A percentile compares a stretch with the other conserved stretches of the same genome.
Evolutionary conservation across 495 filamentous ascomycete species (phyloP).

Genomic region (Xylaria venustula): DNA sequence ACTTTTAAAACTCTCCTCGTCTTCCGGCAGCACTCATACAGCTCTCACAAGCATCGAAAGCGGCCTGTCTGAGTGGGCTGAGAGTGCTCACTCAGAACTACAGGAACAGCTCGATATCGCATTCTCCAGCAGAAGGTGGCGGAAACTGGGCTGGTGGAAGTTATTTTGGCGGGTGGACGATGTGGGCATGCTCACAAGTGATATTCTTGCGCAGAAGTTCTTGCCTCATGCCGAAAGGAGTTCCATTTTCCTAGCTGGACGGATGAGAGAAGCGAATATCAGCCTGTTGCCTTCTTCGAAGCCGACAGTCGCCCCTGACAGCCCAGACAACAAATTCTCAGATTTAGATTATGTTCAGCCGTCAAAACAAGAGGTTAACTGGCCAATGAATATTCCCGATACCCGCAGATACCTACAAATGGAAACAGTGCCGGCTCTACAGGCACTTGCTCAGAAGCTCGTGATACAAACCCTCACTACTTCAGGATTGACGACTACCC

Average conservation of each 20-base stretch:
- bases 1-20: slow-evolving; percentile 27
- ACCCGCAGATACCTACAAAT: slow-evolving; percentile 60
- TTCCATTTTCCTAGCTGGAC: slow-evolving; percentile 77
- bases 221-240: slow-evolving; percentile 71
- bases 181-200: slow-evolving; percentile 73
- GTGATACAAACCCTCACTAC: slow-evolving; percentile 72
- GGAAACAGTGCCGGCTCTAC: slow-evolving; percentile 69
- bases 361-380: slow-evolving; percentile 21
- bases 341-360: not conserved
- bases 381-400: slow-evolving; percentile 52
- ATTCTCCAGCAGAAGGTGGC: slow-evolving; percentile 69
- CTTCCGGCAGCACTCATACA: slow-evolving; percentile 36
- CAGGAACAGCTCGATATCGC: slow-evolving; percentile 71
- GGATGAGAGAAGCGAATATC: slow-evolving; percentile 62
- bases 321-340: not conserved
- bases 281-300: slow-evolving; percentile 20
- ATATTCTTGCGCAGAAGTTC: slow-evolving; percentile 73
- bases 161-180: slow-evolving; percentile 94
- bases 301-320: slow-evolving; percentile 1
- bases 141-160: slow-evolving; percentile 85
- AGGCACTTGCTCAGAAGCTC: slow-evolving; percentile 75
- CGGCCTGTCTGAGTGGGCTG: slow-evolving; percentile 68
- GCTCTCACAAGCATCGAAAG: slow-evolving; percentile 51
- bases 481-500: slow-evolving; percentile 57
- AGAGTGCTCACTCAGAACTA: slow-evolving; percentile 78